Evolutionary conservation across 805 yeast species (phyloP), one percentile per base, ranked within the genome.

Genomic region (Komagataella phaffii): DNA sequence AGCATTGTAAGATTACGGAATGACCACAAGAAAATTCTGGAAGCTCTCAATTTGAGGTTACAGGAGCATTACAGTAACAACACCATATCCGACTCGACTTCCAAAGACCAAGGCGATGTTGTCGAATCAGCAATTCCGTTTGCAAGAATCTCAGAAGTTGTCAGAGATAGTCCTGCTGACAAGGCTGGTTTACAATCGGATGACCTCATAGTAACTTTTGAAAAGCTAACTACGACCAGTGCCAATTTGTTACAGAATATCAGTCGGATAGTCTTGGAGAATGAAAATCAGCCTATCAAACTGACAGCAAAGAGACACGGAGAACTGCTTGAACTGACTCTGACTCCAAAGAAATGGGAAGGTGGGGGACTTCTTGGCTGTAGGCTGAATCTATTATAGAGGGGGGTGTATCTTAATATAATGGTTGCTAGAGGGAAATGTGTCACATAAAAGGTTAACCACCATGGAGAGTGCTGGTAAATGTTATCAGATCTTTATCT

Each of bases 401-500:
- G 17, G 17, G 17, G 17, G 17, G 43, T 21, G 7, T 44, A 5
- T 23, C 47, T 21, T 49, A 17, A 24, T 24, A 49, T 50, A 14
- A 45, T 17, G 24, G 14, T 40, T 46, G n/a, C 46, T 21, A 21
- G 17, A 17, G 18, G n/a, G 24, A 17, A 8, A 10, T n/a, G 14
- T 61, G n/a, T 61, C 64, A 45, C 6, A 44, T 21, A 3, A 49
- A 21, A 14, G 43, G 10, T 61, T 62, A 91, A 48, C 99, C 99
- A 3, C 99, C 99, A 59, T 91, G 99, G 54, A 91, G 70, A 3
- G 99, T 93, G 46, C 95, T 85, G 1, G 97, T 91, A 61, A 91
- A 91, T 2, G 95, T 80, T 45, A 91, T 75, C 19, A 79, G 73
- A 64, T 91, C 99, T 10, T 85, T 83, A 49, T 76, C 68, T 64